phyloP scores from a whole-genome alignment of 2,329 filamentous ascomycete genomes.

The Tricladium varicosporioides region DNA sequence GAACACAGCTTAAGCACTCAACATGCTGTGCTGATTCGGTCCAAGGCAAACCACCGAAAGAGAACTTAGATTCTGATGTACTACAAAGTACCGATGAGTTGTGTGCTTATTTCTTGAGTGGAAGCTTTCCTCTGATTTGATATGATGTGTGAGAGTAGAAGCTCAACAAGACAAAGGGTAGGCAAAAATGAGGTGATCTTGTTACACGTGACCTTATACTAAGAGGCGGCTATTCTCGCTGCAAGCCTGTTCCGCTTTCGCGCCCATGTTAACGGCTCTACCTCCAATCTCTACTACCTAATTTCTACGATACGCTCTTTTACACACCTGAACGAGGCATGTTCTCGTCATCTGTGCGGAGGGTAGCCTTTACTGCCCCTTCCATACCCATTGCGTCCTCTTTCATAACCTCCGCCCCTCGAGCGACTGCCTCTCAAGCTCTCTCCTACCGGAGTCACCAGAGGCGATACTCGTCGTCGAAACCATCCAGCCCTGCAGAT shows the following conservation, averaged over 20 bases:
- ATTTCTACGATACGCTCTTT: neutral
- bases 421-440: constrained; percentile 26
- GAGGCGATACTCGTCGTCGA: constrained; percentile 37
- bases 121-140: neutral
- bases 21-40: too few relatives aligned
- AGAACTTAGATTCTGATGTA: too few relatives aligned
- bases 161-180: neutral
- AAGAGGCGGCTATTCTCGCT: neutral
- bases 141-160: too few relatives aligned
- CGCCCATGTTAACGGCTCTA: neutral
- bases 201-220: constrained; percentile 3
- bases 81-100: too few relatives aligned
- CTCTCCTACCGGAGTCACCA: constrained; percentile 32
- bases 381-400: constrained; percentile 27
- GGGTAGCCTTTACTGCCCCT: constrained; percentile 28
- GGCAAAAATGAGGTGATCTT: neutral
- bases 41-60: too few relatives aligned
- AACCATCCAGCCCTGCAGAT: constrained; percentile 38
- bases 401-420: constrained; percentile 25
- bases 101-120: neutral
- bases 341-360: constrained; percentile 35
- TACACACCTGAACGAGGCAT: constrained; percentile 26
- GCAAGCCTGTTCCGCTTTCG: constrained; percentile 3
- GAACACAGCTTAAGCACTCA: too few relatives aligned
- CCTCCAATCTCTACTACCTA: neutral